Conservation (phyloP, 1,284 basidiomycete genomes). For the Naganishia sp. region DNA sequence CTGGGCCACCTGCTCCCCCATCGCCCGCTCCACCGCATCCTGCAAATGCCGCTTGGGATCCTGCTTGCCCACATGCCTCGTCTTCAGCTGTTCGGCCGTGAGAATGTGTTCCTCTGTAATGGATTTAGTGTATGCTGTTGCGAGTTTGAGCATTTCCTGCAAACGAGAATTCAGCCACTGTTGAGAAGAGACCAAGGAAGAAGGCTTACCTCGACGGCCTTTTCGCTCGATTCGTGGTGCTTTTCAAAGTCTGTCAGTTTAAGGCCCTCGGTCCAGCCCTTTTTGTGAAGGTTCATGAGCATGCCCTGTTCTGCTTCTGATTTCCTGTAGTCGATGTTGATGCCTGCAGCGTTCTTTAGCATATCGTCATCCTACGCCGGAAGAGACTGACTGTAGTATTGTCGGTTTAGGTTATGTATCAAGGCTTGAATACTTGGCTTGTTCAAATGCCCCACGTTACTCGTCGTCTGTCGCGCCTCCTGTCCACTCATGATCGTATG, state of each 20-base stretch:
- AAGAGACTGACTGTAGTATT: constrained; percentile 72
- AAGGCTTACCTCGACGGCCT: constrained; percentile 76
- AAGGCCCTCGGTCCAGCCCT: constrained; percentile 95
- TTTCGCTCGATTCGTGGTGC: constrained; percentile 83
- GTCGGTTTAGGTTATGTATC: constrained; percentile 91
- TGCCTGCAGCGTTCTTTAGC: constrained; percentile 55
- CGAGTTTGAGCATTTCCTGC: constrained; percentile 87
- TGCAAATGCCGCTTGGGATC: constrained; percentile 96
- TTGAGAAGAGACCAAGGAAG: background rate
- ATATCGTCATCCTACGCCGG: background rate
- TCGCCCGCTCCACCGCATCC: constrained; percentile 93
- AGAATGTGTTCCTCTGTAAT: constrained; percentile 94
- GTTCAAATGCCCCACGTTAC: constrained; percentile 97
- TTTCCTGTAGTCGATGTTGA: constrained; percentile 94
- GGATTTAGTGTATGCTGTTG: constrained; percentile 90
- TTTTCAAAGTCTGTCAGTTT: constrained; percentile 83
- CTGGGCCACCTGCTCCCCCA: constrained; percentile 94
- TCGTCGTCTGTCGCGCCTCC: constrained; percentile 95
- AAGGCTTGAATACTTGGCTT: constrained; percentile 97
- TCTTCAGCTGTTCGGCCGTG: constrained; percentile 86
- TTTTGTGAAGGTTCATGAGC: constrained; percentile 95
- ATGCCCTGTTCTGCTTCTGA: constrained; percentile 97
- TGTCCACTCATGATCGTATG: constrained; percentile 78
- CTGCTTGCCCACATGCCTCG: constrained; percentile 94
- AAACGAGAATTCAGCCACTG: background rate